Percentiles rank a stretch among this genome's conserved stretches.
These are phyloP conservation scores for Gastrolobium bilobum DNA, from an alignment of 306 rosid genomes.

Conservation along the genomic window DNA sequence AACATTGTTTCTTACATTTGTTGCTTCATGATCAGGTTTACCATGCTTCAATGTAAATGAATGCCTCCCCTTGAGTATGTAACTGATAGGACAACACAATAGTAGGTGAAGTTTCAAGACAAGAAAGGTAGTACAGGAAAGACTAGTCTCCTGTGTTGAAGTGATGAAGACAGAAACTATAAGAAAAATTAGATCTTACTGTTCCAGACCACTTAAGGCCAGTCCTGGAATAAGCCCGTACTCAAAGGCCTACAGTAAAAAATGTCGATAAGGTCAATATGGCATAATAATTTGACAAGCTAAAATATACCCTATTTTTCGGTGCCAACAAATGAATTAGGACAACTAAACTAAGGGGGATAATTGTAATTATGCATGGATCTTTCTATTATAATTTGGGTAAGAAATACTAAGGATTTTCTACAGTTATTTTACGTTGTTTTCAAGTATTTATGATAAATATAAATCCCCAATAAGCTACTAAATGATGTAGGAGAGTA, in stretches of 20 bases:
- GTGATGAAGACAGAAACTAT: slow-evolving; percentile 29
- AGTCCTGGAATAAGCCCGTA: slow-evolving; percentile 91
- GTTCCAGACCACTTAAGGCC: slow-evolving; percentile 88
- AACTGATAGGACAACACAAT: slow-evolving; percentile 61
- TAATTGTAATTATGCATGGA: not conserved
- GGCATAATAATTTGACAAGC: slow-evolving; percentile 1
- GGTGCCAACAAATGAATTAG: not conserved
- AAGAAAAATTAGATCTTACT: slow-evolving; percentile 67
- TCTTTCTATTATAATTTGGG: not conserved
- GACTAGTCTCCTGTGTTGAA: slow-evolving; percentile 29
- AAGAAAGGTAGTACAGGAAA: slow-evolving; percentile 31
- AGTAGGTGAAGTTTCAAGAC: slow-evolving; percentile 39
- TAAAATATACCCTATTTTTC: slow-evolving; percentile 29
- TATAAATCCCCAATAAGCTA: not conserved
- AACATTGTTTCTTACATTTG: slow-evolving; percentile 69
- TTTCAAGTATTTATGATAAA: slow-evolving; percentile 11
- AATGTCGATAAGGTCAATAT: slow-evolving; percentile 37
- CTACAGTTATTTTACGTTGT: not conserved
- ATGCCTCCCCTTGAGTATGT: slow-evolving; percentile 82
- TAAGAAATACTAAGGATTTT: slow-evolving; percentile 1
- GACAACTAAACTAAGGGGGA: not conserved
- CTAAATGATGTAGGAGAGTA: slow-evolving; percentile 7
- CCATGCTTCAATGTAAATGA: slow-evolving; percentile 91
- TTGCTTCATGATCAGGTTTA: slow-evolving; percentile 90
- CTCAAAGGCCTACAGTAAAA: slow-evolving; percentile 77